Base-by-base conservation (phyloP, 768 basidiomycete species). In the Calocera viscosa region DNA sequence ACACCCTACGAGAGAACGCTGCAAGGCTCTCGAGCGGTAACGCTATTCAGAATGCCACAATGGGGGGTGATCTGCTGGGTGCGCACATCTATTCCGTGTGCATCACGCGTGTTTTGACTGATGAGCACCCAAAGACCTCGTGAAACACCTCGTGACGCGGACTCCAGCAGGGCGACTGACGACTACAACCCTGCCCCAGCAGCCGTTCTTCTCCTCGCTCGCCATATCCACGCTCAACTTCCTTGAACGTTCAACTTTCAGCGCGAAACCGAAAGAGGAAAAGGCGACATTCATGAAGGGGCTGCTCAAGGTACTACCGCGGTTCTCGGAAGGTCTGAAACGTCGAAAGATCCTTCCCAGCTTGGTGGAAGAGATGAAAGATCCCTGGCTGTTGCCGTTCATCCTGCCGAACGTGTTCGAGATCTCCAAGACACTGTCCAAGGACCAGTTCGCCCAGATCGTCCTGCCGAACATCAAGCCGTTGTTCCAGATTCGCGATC, bases 311-410 rank as follows among this genome's bases (percentile, higher is more conserved):
- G 94, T 97, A 7, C 77, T 98, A 39, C 85, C 86, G 66, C 85
- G 82, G 53, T 98, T 99, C 76, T 89, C 90, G 10, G 91, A 94
- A 71, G 88, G 93, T 17, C 79, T 98, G 66, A 82, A 86, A 64
- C 87, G 82, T 66, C 83, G 94, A 26, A 98, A 98, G 74, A 89
- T 98, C 63, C 79, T 99, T 39, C 94, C 94, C 12, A 87, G 91
- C 30, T 80, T 99, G 19, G 78, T 99, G 12, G 96, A 98, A 77
- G 95, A 98, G 88, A 93, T 93, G 91, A 95, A 97, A 81, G 96
- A 99, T 73, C 86, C 83, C 2, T 86, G 91, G 71, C 83, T 99
- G 2, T 78, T 99, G 67, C 96, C 96, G 12, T 94, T 95, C 76
- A 90, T 99, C 69, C 80, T 99, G 11, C 96, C 96, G 7, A 96